A percentile compares a stretch with the other conserved stretches of the same genome.
Evolutionary conservation across 805 yeast genomes (phyloP).

Genomic region (Saccharomycopsis fodiens): DNA sequence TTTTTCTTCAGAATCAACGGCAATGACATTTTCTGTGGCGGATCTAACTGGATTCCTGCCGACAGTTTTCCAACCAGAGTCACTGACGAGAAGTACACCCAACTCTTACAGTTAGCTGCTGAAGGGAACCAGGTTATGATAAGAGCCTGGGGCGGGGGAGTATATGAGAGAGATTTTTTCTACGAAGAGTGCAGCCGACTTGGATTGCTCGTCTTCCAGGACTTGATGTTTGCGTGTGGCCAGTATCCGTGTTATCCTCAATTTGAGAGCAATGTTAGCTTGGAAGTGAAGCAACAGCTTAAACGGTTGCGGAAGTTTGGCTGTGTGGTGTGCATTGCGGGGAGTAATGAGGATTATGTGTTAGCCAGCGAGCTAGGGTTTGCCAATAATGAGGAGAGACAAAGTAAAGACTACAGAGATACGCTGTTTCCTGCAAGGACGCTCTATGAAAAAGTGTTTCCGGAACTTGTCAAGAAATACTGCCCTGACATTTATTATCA

Average conservation of each 20-base stretch:
- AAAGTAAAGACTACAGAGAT: constrained; percentile 23
- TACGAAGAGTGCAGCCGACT: constrained; percentile 35
- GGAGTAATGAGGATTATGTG: constrained; percentile 43
- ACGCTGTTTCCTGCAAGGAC: constrained; percentile 37
- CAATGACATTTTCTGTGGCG: constrained; percentile 32
- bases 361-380: constrained; percentile 30
- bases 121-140: constrained; percentile 39
- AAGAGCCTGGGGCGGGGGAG: constrained; percentile 46
- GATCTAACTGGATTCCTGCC: constrained; percentile 45
- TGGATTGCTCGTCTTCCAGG: constrained; percentile 43
- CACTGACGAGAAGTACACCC: constrained; percentile 30
- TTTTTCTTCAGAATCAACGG: constrained; percentile 38
- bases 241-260: constrained; percentile 39
- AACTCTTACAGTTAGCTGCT: constrained; percentile 30
- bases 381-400: background rate
- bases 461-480: constrained; percentile 27
- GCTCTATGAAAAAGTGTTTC: constrained; percentile 34
- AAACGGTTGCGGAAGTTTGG: constrained; percentile 35
- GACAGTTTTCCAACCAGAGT: constrained; percentile 33
- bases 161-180: constrained; percentile 35
- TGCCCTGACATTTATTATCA: constrained; percentile 30
- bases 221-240: constrained; percentile 52
- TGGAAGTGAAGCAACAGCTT: constrained; percentile 35
- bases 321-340: constrained; percentile 29
- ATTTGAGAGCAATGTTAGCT: constrained; percentile 30